Percentiles rank a stretch among this genome's conserved stretches.
Evolutionary conservation across 2,329 filamentous ascomycete genomes (phyloP).

Genomic region (Rutstroemia sp.): DNA sequence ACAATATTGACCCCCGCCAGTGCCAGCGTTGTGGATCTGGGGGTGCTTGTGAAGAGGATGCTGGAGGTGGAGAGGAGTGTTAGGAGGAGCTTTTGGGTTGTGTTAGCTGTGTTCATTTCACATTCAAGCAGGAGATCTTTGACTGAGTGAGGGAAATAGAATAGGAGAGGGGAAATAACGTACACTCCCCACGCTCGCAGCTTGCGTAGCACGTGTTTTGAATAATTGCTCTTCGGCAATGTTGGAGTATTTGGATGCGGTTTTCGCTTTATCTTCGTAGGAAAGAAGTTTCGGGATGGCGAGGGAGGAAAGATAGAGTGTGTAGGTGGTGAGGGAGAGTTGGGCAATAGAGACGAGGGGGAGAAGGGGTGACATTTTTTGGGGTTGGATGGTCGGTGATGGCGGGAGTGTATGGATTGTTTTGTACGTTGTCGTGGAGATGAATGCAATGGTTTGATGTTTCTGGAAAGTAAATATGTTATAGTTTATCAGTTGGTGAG

Average conservation of each 20-base stretch:
- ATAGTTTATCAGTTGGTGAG: no score
- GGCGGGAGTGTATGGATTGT: no score
- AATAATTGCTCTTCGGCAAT: conserved; percentile 35
- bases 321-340: conserved; percentile 35
- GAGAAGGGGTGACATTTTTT: background rate
- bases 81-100: background rate
- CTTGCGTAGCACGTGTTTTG: conserved; percentile 38
- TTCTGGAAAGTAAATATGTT: no score
- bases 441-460: no score
- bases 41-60: background rate
- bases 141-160: background rate
- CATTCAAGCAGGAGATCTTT: background rate
- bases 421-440: no score
- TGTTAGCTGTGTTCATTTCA: background rate
- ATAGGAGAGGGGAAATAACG: background rate
- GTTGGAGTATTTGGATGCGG: conserved; percentile 37
- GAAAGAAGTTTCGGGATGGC: conserved; percentile 37
- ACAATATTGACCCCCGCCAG: background rate
- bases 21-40: background rate
- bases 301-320: conserved; percentile 34
- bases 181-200: conserved; percentile 10
- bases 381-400: no score
- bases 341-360: conserved; percentile 22
- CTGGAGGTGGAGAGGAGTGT: background rate
- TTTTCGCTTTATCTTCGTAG: conserved; percentile 38